These are phyloP conservation scores for Sugiyamaella paludigena DNA, from an alignment of 1,139 yeast species.

Conservation along the genomic window DNA sequence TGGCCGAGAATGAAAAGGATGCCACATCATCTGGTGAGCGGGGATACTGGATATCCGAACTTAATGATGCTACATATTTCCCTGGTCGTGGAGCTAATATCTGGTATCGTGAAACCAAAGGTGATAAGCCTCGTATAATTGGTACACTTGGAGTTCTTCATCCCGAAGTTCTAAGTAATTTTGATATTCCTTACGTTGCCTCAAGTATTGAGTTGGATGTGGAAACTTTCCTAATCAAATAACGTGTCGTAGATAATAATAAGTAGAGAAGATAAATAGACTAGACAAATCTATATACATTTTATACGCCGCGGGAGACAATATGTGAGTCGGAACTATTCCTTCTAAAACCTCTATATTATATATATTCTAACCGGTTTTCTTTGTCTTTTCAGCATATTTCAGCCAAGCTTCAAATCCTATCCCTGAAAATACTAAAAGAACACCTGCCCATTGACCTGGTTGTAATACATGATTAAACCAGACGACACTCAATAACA, in stretches of 20 bases:
- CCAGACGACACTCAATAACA: constrained; percentile 81
- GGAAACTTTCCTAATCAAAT: constrained; percentile 41
- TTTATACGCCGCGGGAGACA: too few relatives aligned
- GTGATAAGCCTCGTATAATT: constrained; percentile 42
- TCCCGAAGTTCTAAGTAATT: constrained; percentile 84
- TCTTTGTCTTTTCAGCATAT: constrained; percentile 13
- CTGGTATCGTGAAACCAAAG: constrained; percentile 61
- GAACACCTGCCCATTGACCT: constrained; percentile 77
- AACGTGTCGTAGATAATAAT: constrained; percentile 2
- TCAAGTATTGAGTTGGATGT: constrained; percentile 88
- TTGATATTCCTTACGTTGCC: constrained; percentile 86
- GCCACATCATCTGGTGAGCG: constrained; percentile 43
- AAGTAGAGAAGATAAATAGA: neutral
- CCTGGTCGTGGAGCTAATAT: constrained; percentile 97
- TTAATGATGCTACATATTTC: constrained; percentile 62
- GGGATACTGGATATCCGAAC: constrained; percentile 53
- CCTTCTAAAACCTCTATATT: too few relatives aligned
- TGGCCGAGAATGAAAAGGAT: constrained; percentile 44
- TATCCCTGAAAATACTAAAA: constrained; percentile 78
- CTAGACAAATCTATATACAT: too few relatives aligned
- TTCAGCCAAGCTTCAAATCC: constrained; percentile 62
- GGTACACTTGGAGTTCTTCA: constrained; percentile 94
- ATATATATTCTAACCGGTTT: constrained; percentile 2
- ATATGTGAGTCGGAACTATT: too few relatives aligned
- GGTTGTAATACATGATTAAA: constrained; percentile 69